Percentiles rank a stretch among this genome's conserved stretches.
Evolutionary conservation across 2,329 filamentous ascomycete genomes (phyloP).

Genomic region (Shiraia sp.): DNA sequence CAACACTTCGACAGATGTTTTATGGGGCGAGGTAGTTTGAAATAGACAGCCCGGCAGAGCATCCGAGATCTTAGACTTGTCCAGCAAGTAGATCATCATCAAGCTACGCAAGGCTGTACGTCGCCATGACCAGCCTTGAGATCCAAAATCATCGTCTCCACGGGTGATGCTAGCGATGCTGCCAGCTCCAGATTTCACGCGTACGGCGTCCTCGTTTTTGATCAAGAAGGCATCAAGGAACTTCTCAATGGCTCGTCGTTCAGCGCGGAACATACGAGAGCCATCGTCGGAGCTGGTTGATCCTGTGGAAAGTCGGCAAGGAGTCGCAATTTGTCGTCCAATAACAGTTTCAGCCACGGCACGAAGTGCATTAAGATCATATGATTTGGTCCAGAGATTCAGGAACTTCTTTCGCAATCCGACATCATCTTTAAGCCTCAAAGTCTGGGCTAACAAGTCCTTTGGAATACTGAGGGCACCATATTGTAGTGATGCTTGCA

Average conservation of each 20-base stretch:
- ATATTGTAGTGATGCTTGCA: slow-evolving; percentile 62
- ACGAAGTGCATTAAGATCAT: slow-evolving; percentile 56
- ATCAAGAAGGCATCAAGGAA: slow-evolving; percentile 64
- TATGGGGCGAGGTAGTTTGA: slow-evolving; percentile 55
- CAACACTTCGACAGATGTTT: slow-evolving; percentile 60
- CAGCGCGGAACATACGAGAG: slow-evolving; percentile 38
- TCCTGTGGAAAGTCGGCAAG: slow-evolving; percentile 42
- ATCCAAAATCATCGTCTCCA: slow-evolving; percentile 47
- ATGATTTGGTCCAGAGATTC: slow-evolving; percentile 61
- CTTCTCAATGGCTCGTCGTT: slow-evolving; percentile 51
- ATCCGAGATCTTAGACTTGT: slow-evolving; percentile 54
- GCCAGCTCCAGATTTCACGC: slow-evolving; percentile 41
- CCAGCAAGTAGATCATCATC: slow-evolving; percentile 63
- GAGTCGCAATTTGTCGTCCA: slow-evolving; percentile 55
- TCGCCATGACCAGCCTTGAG: slow-evolving; percentile 55
- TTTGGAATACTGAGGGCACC: slow-evolving; percentile 62
- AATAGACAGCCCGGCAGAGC: slow-evolving; percentile 54
- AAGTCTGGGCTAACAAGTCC: slow-evolving; percentile 51
- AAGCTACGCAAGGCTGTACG: slow-evolving; percentile 62
- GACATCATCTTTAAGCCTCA: slow-evolving; percentile 59
- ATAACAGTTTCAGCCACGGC: slow-evolving; percentile 62
- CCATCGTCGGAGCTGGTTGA: slow-evolving; percentile 41
- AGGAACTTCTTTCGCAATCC: slow-evolving; percentile 62
- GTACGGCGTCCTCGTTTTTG: slow-evolving; percentile 59
- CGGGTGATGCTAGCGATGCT: slow-evolving; percentile 46